phyloP scores from a whole-genome alignment of 768 basidiomycete genomes.

The Hypsizygus marmoreus region DNA sequence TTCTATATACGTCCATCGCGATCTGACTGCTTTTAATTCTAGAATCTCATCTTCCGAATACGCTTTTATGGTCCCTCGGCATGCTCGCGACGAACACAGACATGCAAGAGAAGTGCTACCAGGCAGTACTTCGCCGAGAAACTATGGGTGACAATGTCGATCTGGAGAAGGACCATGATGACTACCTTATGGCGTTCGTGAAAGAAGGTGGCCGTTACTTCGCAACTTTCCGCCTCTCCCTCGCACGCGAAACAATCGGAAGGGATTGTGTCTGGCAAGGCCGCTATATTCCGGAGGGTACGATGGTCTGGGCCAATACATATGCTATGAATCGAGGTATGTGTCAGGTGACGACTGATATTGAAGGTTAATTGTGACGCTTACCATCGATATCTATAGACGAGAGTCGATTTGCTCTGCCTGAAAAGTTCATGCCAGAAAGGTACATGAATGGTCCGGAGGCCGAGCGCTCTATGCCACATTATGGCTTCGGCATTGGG shows the following conservation, averaged over 20 bases:
- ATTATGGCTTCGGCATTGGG: conserved; percentile 19
- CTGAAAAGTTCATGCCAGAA: conserved; percentile 16
- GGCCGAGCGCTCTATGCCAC: conserved; percentile 16
- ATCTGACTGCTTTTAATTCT: background rate
- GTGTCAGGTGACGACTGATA: background rate
- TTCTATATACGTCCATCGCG: background rate
- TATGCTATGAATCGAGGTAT: conserved; percentile 18
- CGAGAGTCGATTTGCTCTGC: conserved; percentile 11
- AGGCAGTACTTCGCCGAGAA: conserved; percentile 13
- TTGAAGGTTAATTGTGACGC: background rate
- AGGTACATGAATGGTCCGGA: conserved; percentile 17
- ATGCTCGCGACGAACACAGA: conserved; percentile 12
- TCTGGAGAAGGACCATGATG: conserved; percentile 7
- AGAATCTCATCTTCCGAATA: conserved; percentile 20
- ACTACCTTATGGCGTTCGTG: conserved; percentile 16
- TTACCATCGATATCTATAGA: no score
- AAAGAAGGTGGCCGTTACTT: conserved; percentile 19
- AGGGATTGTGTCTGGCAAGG: conserved; percentile 18
- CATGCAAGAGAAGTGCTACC: conserved; percentile 15
- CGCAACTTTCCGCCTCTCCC: conserved; percentile 16
- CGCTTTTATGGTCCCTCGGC: conserved; percentile 17
- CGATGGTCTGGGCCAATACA: conserved; percentile 16
- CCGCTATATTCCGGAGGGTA: conserved; percentile 16
- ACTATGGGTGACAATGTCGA: conserved; percentile 9
- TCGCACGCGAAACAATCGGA: conserved; percentile 16